A percentile compares a stretch with the other conserved stretches of the same genome.
Conservation (phyloP, 345 rosid genomes). For the Ceriops tagal region DNA sequence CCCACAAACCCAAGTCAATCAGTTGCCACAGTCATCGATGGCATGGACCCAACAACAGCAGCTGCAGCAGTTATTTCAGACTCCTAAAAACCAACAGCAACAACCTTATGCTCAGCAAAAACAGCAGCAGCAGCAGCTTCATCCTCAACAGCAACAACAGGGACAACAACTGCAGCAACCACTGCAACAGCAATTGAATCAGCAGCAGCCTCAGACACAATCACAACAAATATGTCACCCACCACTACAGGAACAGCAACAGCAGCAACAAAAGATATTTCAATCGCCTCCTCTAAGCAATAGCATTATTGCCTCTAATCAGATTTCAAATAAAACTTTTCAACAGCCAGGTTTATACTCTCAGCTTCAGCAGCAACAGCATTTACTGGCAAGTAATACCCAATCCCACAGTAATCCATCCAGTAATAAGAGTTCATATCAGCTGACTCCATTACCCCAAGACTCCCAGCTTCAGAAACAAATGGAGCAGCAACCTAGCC, state of each 20-base stretch:
- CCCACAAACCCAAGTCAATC: slow-evolving; percentile 50
- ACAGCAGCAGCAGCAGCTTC: slow-evolving; percentile 39
- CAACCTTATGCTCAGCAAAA: slow-evolving; percentile 1
- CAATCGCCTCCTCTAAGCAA: slow-evolving; percentile 38
- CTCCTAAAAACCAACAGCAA: slow-evolving; percentile 9
- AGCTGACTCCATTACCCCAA: slow-evolving; percentile 50
- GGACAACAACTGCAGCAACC: slow-evolving; percentile 30
- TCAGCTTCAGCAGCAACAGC: slow-evolving; percentile 56
- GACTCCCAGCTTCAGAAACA: slow-evolving; percentile 58
- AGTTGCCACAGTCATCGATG: slow-evolving; percentile 52
- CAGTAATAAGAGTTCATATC: slow-evolving; percentile 48
- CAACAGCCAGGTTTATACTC: slow-evolving; percentile 51
- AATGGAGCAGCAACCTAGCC: slow-evolving; percentile 62
- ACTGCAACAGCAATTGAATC: slow-evolving; percentile 37
- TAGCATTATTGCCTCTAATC: slow-evolving; percentile 44
- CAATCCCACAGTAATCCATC: slow-evolving; percentile 38
- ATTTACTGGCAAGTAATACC: slow-evolving; percentile 41
- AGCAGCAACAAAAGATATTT: slow-evolving; percentile 31
- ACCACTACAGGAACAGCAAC: slow-evolving; percentile 9
- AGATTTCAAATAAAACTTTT: slow-evolving; percentile 38
- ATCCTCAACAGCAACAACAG: slow-evolving; percentile 30
- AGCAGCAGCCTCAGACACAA: slow-evolving; percentile 19
- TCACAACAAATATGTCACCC: slow-evolving; percentile 33
- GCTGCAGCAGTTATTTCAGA: slow-evolving; percentile 45
- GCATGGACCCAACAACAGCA: slow-evolving; percentile 77